A percentile compares a stretch with the other conserved stretches of the same genome.
phyloP scores from a whole-genome alignment of 2,329 filamentous ascomycete genomes.

The Pseudogymnoascus sp. region DNA sequence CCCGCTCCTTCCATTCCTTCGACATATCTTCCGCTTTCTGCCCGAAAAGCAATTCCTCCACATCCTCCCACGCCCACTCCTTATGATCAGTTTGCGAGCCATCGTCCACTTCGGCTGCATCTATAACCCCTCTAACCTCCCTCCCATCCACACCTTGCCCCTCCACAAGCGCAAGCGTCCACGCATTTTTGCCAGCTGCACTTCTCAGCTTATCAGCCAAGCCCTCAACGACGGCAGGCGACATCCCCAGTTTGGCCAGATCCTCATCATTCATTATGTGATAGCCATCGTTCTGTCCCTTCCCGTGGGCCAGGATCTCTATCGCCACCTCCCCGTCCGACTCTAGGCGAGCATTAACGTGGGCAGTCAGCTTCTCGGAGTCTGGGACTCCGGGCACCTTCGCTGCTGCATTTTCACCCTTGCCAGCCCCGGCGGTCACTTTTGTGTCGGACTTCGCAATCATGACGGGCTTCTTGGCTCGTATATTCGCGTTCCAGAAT shows the following conservation, averaged over 20 bases:
- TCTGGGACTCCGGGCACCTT: not conserved
- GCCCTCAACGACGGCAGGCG: constrained; percentile 57
- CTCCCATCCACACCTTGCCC: constrained; percentile 45
- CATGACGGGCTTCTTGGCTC: not conserved
- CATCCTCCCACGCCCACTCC: constrained; percentile 5
- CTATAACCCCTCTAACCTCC: constrained; percentile 65
- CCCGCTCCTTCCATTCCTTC: constrained; percentile 19
- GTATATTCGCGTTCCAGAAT: not conserved
- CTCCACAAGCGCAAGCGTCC: constrained; percentile 76
- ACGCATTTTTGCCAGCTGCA: constrained; percentile 62
- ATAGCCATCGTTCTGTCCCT: constrained; percentile 25
- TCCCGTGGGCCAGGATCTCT: constrained; percentile 35
- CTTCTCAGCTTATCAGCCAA: constrained; percentile 62
- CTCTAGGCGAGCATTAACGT: not conserved
- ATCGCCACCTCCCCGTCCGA: constrained; percentile 29
- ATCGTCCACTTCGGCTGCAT: constrained; percentile 43
- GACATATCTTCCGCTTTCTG: constrained; percentile 17
- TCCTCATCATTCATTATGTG: constrained; percentile 53
- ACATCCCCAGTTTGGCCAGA: constrained; percentile 53
- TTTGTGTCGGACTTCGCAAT: not conserved
- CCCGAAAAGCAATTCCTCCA: constrained; percentile 14
- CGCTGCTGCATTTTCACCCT: not conserved
- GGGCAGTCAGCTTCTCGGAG: not conserved
- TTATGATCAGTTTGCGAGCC: constrained; percentile 7
- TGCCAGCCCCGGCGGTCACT: not conserved